Evolutionary conservation across 2,329 filamentous ascomycete species (phyloP).

Genomic region (Penicillium sp.): DNA sequence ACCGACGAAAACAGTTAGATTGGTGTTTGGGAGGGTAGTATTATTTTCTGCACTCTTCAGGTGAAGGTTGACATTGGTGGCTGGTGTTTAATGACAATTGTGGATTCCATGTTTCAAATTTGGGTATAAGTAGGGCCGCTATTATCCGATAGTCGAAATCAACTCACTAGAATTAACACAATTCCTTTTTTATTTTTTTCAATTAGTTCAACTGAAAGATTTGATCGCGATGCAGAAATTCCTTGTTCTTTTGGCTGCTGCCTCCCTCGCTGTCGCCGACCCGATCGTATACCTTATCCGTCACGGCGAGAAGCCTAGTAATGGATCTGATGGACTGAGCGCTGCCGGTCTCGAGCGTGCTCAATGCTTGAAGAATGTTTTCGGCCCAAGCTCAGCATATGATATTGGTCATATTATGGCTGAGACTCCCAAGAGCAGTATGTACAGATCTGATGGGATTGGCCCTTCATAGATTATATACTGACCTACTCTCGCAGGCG

Average conservation of each 20-base stretch:
- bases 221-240: conserved; percentile 6
- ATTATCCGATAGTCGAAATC: background rate
- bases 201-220: background rate
- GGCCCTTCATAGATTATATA: background rate
- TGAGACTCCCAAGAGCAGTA: conserved; percentile 50
- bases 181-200: background rate
- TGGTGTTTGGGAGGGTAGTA: background rate
- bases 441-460: conserved; percentile 5
- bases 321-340: conserved; percentile 52
- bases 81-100: background rate
- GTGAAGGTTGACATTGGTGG: background rate
- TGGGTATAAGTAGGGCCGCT: background rate
- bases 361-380: conserved; percentile 60
- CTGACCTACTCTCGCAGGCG: conserved; percentile 36
- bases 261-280: conserved; percentile 18
- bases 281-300: conserved; percentile 64
- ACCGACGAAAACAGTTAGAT: background rate
- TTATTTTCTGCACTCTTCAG: background rate
- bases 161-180: background rate
- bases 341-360: conserved; percentile 56
- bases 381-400: conserved; percentile 54
- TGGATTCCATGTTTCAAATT: background rate
- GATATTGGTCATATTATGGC: conserved; percentile 62
- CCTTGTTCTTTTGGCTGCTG: conserved; percentile 10
- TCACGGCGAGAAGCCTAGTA: conserved; percentile 62